These are phyloP conservation scores for Paspalum vaginatum DNA, from an alignment of 176 grass and related monocot species.

Conservation along the genomic window DNA sequence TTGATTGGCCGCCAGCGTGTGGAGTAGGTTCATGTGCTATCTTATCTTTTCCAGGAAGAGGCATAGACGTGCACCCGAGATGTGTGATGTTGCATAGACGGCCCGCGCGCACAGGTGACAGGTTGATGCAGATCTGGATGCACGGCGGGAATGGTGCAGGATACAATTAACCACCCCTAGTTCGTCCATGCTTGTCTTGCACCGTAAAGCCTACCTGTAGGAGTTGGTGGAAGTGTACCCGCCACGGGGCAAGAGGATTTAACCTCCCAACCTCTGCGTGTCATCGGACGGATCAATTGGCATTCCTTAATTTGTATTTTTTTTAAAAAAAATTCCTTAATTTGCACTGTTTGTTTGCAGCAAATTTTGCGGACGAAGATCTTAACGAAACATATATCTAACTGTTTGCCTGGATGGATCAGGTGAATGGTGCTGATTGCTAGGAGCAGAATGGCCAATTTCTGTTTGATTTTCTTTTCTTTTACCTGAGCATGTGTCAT, in stretches of 20 bases:
- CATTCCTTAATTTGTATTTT: background rate
- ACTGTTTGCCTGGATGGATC: background rate
- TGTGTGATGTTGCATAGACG: no score
- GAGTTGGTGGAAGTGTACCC: conserved; percentile 5
- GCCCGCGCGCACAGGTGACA: background rate
- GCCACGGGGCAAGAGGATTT: conserved; percentile 6
- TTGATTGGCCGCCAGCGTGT: no score
- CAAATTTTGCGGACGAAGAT: background rate
- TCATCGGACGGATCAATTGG: background rate
- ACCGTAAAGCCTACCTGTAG: conserved; percentile 9
- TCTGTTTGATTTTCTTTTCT: no score
- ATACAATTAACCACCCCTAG: background rate
- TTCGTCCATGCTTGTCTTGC: background rate
- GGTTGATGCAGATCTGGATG: background rate
- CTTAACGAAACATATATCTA: background rate
- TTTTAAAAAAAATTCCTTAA: background rate
- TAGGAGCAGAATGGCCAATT: no score
- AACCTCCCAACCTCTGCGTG: background rate
- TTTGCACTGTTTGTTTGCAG: background rate
- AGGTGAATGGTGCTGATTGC: background rate
- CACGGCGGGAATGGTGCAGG: background rate
- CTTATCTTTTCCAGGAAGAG: no score
- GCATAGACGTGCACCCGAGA: no score
- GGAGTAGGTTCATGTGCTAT: no score
- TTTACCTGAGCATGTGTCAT: background rate